Evolutionary conservation across 345 rosid species (phyloP), one percentile per base, ranked within the genome.

Genomic region (Eucalyptus sp.): DNA sequence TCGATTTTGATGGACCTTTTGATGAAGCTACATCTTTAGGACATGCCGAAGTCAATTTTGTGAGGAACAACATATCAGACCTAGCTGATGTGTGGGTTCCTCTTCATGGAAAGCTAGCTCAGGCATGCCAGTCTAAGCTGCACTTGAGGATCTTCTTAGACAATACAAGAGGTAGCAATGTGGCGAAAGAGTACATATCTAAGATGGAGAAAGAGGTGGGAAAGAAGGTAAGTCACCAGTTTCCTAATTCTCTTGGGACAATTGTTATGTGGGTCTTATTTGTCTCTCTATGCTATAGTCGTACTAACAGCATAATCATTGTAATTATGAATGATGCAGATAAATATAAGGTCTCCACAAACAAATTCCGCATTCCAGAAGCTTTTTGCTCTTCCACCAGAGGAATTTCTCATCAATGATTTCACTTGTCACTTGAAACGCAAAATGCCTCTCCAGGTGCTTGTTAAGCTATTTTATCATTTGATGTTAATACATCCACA

Each of bases 141-240:
- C 98, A 94, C 89, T 90, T 98, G 87, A 94, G 99, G 91, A 94
- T 96, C 88, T 98, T 98, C 94, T 93, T 98, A 93, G 95, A 94
- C 90, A 96, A 98, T 92, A 95, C 99, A 46, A 94, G 91, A 95
- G 98, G 99, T 89, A 95, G 94, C 91, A 94, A 94, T 93, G 96
- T 94, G 89, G 98, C 93, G 51, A 96, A 92, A 90, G 99, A 96
- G 51, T 98, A 96, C 91, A 92, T 98, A 88, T 95, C 88, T 92
- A 98, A 95, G 95, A 98, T 98, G 99, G 99, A 96, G 94, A 98
- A 98, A 92, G 99, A 98, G 89, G 99, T 98, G 51, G 99, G 99
- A 62, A 96, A 95, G 93, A 98, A 98, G 98, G 99, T 96, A 93
- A 87, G 49, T 52, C 84, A 37, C 20, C 49, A 64, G 56, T 6